Percentiles rank a stretch among this genome's conserved stretches.
These are phyloP conservation scores for Erysimum cheiri DNA, from an alignment of 441 rosid genomes.

Conservation along the genomic window DNA sequence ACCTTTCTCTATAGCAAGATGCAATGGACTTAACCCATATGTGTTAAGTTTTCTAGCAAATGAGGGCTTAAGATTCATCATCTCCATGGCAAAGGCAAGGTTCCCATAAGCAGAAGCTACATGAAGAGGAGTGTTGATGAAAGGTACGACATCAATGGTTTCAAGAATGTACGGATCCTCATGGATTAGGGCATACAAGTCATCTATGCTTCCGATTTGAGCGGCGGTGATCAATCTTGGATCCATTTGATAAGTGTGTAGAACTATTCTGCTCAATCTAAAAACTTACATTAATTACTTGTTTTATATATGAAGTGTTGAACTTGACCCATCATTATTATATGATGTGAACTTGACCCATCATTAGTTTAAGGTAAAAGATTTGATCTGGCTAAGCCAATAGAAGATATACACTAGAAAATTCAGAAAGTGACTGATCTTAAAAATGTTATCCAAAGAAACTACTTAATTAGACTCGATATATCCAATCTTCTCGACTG, in stretches of 20 bases:
- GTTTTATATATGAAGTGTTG: too few species aligned
- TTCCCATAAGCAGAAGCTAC: conserved; percentile 36
- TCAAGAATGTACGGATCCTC: conserved; percentile 31
- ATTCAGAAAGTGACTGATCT: conserved; percentile 8
- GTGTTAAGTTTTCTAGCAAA: conserved; percentile 32
- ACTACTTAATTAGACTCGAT: too few species aligned
- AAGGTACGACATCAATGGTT: conserved; percentile 20
- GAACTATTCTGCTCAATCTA: neutral
- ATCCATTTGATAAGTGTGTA: conserved; percentile 29
- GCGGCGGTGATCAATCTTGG: conserved; percentile 12
- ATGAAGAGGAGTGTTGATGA: conserved; percentile 39
- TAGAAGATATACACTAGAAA: conserved; percentile 4
- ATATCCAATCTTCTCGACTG: neutral
- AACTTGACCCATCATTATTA: too few species aligned
- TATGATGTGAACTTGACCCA: neutral
- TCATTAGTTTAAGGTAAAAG: neutral
- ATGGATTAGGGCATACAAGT: conserved; percentile 20
- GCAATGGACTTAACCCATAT: conserved; percentile 32
- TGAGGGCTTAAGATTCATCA: conserved; percentile 38
- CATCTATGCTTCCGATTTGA: conserved; percentile 36
- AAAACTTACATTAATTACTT: neutral
- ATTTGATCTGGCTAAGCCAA: conserved; percentile 17
- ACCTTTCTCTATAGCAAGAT: conserved; percentile 27
- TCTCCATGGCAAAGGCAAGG: conserved; percentile 36
- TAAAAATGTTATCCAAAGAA: neutral